Base-by-base conservation (phyloP, 1,284 basidiomycete species). In the Xerocomus cyaneibrunnescens region DNA sequence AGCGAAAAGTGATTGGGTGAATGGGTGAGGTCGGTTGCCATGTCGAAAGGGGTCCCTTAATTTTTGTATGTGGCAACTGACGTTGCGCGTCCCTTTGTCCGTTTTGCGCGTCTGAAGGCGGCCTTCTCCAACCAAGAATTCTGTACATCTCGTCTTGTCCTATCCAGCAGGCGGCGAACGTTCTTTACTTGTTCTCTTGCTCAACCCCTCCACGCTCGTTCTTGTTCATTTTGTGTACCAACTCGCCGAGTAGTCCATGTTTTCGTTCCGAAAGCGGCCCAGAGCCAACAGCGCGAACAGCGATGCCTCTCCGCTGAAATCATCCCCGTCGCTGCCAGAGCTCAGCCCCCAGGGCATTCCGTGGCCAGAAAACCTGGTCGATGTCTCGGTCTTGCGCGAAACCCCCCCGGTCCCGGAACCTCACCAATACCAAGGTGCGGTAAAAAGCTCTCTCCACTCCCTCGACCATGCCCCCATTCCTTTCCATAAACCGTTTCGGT, bases 311-410 rank as follows among this genome's bases (percentile, higher is more conserved):
- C 78, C 60, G 25, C 42, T 72, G 16, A 68, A 70, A 50, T 74
- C 80, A 19, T 87, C 86, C 28, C 86, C 88, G 12, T 90, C 88
- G 34, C 77, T 92, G 36, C 89, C 89, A 47, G 80, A 87, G 62
- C 78, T 92, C 60, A 76, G 75, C 39, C 76, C 83, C 37, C 82
- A 83, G 60, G 85, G 83, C 31, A 85, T 90, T 42, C 83, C 85
- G 52, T 92, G 89, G 89, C 89, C 89, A 23, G 84, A 85, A 70
- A 77, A 83, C 66, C 78, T 92, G 35, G 83, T 92, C 43, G 85
- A 91, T 62, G 74, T 85, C 52, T 73, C 77, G 21, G 79, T 80
- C 52, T 77, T 88, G 51, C 78, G 80, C 47, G 72, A 81, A 59
- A 66, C 71, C 7, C 69, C 72, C 43, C 63, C 72, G 48, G 62